Base-by-base conservation (phyloP, 2,329 filamentous ascomycete genomes). In the Magnaporthiopsis poae region DNA sequence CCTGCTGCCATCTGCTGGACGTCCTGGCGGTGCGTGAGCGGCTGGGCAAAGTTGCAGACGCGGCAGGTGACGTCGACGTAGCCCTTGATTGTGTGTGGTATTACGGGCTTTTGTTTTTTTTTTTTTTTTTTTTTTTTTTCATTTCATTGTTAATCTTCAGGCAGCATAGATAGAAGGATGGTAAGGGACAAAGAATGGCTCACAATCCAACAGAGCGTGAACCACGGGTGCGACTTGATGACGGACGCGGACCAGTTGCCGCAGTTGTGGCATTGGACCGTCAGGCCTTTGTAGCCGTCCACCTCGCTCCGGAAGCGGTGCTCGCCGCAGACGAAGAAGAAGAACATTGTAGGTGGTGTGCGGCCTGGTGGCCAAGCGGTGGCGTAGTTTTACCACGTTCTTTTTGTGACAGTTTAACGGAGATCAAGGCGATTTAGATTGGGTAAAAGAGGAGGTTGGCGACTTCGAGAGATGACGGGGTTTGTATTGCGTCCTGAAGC, bases 151-250 rank as follows among this genome's bases (percentile, higher is more conserved):
- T 27, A 27, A 2, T 2, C 2, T 27, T 27, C 27, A 27, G 1
- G 35, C 35, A 8, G 35, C 1, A 36, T 12, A 36, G 35, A 36
- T 12, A 12, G 3, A 31, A 12, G 35, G 12, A 36, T 12, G 9
- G 35, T 0, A 36, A 9, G 12, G 35, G 39, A 18, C 0, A 4
- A 18, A 7, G 13, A 13, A 7, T 11, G 12, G 79, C 83, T 72
- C 77, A 88, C 86, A 65, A 92, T 77, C 77, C 90, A 92, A 81
- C 90, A 92, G 73, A 92, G 87, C 5, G 90, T 92, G 73, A 92
- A 92, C 88, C 89, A 92, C 60, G 86, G 86, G 68, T 88, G 82
- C 67, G 81, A 83, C 75, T 88, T 88, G 72, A 86, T 80, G 67
- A 88, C 86, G 68, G 79, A 80, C 18, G 80, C 86, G 2, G 82